Evolutionary conservation across 352 stramenopile species (phyloP).

Genomic region (Plasmopara muralis): DNA sequence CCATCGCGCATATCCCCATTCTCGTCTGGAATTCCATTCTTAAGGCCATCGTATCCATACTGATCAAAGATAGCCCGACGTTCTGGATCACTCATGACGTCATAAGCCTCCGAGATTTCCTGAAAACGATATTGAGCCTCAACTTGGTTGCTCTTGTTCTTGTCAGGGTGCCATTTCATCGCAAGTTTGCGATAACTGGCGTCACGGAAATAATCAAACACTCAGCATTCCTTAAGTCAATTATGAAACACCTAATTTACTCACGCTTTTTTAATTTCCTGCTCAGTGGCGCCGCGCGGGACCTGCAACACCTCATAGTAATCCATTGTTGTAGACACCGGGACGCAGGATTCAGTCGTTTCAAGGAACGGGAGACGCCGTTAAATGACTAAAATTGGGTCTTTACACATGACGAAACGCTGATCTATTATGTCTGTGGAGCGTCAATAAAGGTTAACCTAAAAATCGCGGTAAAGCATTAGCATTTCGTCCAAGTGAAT

Average conservation of each 20-base stretch:
- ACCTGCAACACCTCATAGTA: constrained; percentile 91
- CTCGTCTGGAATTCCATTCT: constrained; percentile 82
- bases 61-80: constrained; percentile 92
- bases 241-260: neutral
- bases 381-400: constrained; percentile 12
- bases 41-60: constrained; percentile 91
- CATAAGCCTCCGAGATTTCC: constrained; percentile 92
- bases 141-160: constrained; percentile 84
- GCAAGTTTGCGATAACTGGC: constrained; percentile 88
- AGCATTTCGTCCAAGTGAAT: constrained; percentile 84
- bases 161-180: constrained; percentile 94
- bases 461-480: constrained; percentile 87
- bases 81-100: constrained; percentile 88
- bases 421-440: constrained; percentile 27
- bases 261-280: constrained; percentile 91
- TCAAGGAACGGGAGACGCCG: constrained; percentile 16
- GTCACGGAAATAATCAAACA: constrained; percentile 2
- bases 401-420: constrained; percentile 11
- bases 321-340: constrained; percentile 40
- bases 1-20: constrained; percentile 67
- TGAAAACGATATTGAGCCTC: constrained; percentile 92
- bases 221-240: neutral
- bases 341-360: constrained; percentile 11
- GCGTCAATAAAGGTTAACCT: constrained; percentile 17
- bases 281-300: constrained; percentile 58